Conservation (phyloP, 2,329 filamentous ascomycete species). For the Xylariaceae sp. region DNA sequence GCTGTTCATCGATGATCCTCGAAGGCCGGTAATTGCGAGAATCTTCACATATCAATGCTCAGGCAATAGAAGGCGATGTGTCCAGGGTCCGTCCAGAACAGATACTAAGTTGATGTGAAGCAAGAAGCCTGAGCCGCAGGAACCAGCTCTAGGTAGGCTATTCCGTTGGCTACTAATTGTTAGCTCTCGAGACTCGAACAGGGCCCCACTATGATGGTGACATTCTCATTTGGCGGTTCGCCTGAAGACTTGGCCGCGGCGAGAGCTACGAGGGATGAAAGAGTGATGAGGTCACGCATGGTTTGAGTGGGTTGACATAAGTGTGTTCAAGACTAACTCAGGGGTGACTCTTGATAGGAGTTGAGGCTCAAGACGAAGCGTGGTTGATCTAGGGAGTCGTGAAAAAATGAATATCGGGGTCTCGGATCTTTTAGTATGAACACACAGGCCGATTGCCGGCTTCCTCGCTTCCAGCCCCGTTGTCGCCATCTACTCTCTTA, state of each 20-base stretch:
- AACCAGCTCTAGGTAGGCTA: neutral
- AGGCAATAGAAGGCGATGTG: neutral
- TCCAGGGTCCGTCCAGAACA: neutral
- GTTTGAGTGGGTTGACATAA: neutral
- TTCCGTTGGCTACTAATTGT: neutral
- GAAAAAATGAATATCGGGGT: neutral
- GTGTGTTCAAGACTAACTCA: neutral
- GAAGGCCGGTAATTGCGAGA: neutral
- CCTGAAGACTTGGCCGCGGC: neutral
- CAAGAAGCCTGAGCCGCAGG: neutral
- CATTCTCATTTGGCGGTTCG: neutral
- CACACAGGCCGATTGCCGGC: neutral
- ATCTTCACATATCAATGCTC: neutral
- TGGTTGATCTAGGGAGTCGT: neutral
- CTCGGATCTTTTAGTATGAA: neutral
- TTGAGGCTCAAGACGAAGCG: neutral
- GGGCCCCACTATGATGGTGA: slow-evolving; percentile 1
- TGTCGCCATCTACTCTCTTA: no score
- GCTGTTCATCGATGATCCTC: neutral
- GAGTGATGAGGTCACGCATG: slow-evolving; percentile 1
- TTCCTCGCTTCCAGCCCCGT: neutral
- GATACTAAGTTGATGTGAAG: neutral
- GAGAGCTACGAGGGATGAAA: neutral
- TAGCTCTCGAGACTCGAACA: slow-evolving; percentile 2
- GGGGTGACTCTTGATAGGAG: neutral